Evolutionary conservation across 257 asterid species (phyloP), one percentile per base, ranked within the genome.

Genomic region (Solanum virginianum): DNA sequence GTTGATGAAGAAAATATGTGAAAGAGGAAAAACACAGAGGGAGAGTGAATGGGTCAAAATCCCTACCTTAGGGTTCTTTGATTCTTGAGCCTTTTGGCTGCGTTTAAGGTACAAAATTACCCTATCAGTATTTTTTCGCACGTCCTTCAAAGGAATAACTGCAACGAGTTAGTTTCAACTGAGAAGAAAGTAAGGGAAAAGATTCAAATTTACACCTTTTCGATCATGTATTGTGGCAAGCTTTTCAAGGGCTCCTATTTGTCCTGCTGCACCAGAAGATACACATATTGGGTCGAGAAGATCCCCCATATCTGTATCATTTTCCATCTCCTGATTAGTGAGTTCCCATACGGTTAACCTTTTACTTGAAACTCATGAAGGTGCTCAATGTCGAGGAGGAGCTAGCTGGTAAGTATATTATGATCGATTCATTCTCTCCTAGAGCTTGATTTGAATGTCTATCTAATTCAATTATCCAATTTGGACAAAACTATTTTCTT

Each of bases 21-120:
- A 32, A 2, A 32, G 36, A 32, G 36, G 36, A 32, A 32, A 32
- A 32, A 32, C 3, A 29, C 32, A 29, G 0, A 29, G 32, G 32
- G 32, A 29, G 32, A 29, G 2, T 29, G 32, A 32, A 32, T 32
- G 4, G 36, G 36, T 32, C 36, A 32, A 32, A 32, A 32, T 32
- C 36, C 36, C 36, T 32, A 32, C 4, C 36, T 32, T 32, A 32
- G 36, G 36, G 36, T 32, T 32, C 36, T 32, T 32, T 32, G 36
- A 32, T 32, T 32, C 36, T 32, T 32, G 49, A 17, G 87, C 90
- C 53, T 80, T 80, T 59, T 88, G 90, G 86, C 90, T 22, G 45
- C 66, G 79, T 4, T 62, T 84, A 20, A 88, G 83, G 51, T 86
- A 86, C 22, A 60, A 32, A 39, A 18, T 0, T 51, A 63, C 72